Evolutionary conservation across 75 land plant genomes (phyloP), one percentile per base, ranked within the genome.

Genomic region (Pinus albicaulis): DNA sequence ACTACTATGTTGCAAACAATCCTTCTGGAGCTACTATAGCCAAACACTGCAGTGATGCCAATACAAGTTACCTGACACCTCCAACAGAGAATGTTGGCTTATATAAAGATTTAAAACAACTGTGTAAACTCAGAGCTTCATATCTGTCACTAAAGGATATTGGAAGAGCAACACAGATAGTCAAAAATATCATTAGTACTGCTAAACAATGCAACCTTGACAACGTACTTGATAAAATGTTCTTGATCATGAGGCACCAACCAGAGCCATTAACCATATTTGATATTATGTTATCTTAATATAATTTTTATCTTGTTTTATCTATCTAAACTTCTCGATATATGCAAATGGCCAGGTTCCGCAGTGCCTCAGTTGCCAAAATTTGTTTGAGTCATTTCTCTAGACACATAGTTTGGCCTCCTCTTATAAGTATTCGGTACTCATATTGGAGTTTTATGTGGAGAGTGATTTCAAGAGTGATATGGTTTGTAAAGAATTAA

Each of bases 1-100:
- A 95, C 85, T 95, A 95, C 76, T 98, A 98, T 76, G 98, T 98
- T 5, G 99, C 98, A 0, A 98, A 98, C 73, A 98, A 98, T 74
- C 98, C 99, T 5, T 98, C 99, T n/a, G 98, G 95, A 72, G 99
- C 99, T 28, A 98, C 99, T 34, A 87, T 98, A 28, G 99, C 98
- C 24, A 98, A 98, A 82, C 84, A 98, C 41, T 84, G 99, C 44
- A 98, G 99, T 79, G 95, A 98, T 80, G 98, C 99, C 55, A 98
- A 98, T 77, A 98, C 99, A 22, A 98, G 99, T 79, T 95, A 98
- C 74, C 65, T 95, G 61, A 98, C 99, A 4, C 99, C 99, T 55
- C 99, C 98, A 17, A 98, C 99, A 55, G 98, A 98, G 78, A 98
- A 98, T 86, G 99, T 96, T 3, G 98, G 99, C 52, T 83, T 98